phyloP scores from a whole-genome alignment of 495 filamentous ascomycete species.

The Podospora comata region DNA sequence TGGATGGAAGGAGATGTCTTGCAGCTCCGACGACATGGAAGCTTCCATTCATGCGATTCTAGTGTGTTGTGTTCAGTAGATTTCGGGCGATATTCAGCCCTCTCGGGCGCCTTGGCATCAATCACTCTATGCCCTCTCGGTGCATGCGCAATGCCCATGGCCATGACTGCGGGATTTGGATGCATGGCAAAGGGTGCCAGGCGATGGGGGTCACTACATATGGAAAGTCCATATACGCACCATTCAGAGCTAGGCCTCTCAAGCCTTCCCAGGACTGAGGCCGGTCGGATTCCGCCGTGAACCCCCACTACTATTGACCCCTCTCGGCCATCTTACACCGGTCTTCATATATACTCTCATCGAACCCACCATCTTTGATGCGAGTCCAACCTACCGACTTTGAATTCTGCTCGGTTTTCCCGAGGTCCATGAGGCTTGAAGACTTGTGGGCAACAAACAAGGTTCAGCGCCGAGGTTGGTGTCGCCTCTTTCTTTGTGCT shows the following conservation, averaged over 20 bases:
- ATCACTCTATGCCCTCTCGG: background rate
- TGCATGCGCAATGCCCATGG: slow-evolving; percentile 3
- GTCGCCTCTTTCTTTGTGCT: background rate
- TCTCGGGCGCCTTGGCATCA: background rate
- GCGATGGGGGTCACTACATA: background rate
- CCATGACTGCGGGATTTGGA: slow-evolving; percentile 14
- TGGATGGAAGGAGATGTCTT: background rate
- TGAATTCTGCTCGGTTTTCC: background rate
- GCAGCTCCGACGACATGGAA: background rate
- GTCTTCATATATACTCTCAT: slow-evolving; percentile 27
- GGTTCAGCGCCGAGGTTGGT: background rate
- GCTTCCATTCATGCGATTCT: background rate
- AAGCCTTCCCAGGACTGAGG: background rate
- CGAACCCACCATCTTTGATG: slow-evolving; percentile 29
- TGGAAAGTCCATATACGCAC: background rate
- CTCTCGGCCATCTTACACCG: slow-evolving; percentile 27
- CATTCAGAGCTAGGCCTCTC: background rate
- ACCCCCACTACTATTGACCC: slow-evolving; percentile 1
- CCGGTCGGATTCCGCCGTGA: slow-evolving; percentile 14
- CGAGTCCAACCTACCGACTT: too few species aligned
- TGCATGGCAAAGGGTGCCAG: background rate
- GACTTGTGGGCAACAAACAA: background rate
- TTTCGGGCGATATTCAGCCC: background rate
- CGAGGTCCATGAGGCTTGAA: background rate
- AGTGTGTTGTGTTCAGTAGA: background rate